Evolutionary conservation across 495 filamentous ascomycete species (phyloP).

Genomic region (Neurospora pannonica): DNA sequence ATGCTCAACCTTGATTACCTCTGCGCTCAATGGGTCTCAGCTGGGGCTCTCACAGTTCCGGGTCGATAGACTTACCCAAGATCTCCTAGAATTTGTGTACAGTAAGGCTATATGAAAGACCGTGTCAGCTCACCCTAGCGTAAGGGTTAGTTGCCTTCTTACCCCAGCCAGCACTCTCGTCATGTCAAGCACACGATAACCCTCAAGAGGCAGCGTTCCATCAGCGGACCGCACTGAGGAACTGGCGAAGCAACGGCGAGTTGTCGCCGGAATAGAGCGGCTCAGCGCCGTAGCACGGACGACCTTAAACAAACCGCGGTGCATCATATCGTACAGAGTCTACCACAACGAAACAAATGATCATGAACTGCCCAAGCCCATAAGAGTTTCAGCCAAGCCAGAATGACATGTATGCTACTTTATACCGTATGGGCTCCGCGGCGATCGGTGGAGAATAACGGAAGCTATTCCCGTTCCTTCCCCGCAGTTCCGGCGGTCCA

Average conservation of each 20-base stretch:
- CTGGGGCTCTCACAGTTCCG: neutral
- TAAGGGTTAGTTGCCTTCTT: slow-evolving; percentile 25
- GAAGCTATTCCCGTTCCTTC: neutral
- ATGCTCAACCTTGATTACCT: slow-evolving; percentile 96
- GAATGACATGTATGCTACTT: neutral
- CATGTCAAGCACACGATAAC: slow-evolving; percentile 89
- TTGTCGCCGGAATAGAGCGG: neutral
- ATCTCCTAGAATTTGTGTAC: slow-evolving; percentile 94
- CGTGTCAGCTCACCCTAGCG: neutral
- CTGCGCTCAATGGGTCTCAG: slow-evolving; percentile 53
- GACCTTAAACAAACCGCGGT: neutral
- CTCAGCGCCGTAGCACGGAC: neutral
- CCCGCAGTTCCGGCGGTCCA: neutral
- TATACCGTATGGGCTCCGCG: neutral
- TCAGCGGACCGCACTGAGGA: slow-evolving; percentile 7
- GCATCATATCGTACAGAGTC: neutral
- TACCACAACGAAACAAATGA: neutral
- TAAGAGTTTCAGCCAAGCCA: neutral
- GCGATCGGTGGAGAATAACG: neutral
- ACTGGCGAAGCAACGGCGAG: slow-evolving; percentile 5
- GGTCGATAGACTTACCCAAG: slow-evolving; percentile 58
- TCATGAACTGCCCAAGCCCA: neutral
- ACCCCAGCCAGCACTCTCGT: slow-evolving; percentile 93
- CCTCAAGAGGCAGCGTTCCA: slow-evolving; percentile 55
- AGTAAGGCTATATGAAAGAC: slow-evolving; percentile 63